Evolutionary conservation across 441 rosid species (phyloP).

Genomic region (Rhodomyrtus psidioides): DNA sequence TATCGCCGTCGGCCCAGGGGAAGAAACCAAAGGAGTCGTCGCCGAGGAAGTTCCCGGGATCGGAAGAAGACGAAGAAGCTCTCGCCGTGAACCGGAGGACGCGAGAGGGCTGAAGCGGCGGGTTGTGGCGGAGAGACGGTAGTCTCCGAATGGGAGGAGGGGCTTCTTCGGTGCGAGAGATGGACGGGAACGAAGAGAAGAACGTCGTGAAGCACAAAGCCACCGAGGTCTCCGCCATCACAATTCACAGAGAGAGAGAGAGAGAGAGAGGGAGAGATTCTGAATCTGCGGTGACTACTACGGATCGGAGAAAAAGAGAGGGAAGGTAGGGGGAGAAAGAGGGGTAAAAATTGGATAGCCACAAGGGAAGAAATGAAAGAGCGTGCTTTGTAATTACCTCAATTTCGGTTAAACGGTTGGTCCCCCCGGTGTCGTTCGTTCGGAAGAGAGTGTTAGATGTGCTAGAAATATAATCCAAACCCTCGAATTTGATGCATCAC

Average conservation of each 20-base stretch:
- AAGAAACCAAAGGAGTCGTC: slow-evolving; percentile 57
- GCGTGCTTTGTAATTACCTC: not conserved
- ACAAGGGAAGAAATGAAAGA: not conserved
- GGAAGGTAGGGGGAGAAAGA: not conserved
- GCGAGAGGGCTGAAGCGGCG: slow-evolving; percentile 21
- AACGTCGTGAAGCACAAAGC: slow-evolving; percentile 25
- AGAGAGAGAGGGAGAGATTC: not conserved
- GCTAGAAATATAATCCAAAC: not conserved
- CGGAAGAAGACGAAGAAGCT: slow-evolving; percentile 28
- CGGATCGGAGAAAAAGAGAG: not conserved
- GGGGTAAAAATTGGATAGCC: slow-evolving; percentile 10
- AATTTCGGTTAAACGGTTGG: not conserved
- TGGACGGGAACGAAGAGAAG: slow-evolving; percentile 19
- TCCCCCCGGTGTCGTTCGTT: not conserved
- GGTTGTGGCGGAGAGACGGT: slow-evolving; percentile 10
- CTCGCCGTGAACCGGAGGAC: slow-evolving; percentile 33
- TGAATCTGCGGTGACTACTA: not conserved
- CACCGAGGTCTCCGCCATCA: slow-evolving; percentile 53
- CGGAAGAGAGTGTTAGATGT: not conserved
- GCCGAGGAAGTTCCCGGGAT: slow-evolving; percentile 36
- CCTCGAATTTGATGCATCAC: not conserved
- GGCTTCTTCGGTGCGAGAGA: not conserved
- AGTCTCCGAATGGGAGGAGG: slow-evolving; percentile 18
- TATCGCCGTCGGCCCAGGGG: slow-evolving; percentile 61
- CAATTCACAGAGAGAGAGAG: not conserved